Base-by-base conservation (phyloP, 805 yeast genomes). In the Metschnikowia vanudenii region DNA sequence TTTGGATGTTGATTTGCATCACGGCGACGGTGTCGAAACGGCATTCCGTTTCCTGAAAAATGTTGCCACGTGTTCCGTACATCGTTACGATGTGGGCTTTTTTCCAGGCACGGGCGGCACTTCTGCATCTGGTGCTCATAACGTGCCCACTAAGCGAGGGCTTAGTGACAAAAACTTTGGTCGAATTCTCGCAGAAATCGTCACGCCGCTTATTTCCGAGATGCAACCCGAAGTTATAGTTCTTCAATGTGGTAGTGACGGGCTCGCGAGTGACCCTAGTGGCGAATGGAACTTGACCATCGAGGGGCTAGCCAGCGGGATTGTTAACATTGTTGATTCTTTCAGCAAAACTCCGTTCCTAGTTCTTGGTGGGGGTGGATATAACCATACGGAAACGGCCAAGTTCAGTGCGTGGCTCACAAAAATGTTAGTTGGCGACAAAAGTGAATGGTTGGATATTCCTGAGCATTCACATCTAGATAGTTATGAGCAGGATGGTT, bases 361-460 rank as follows among this genome's bases (percentile, higher is more conserved):
- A 43, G 46, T 86, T 6, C 65, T 85, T 1, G 92, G 92, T 0
- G 94, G 94, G 2, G 94, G 94, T 2, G 94, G 92, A 0, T 86
- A 86, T 58, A 80, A 84, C 50, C 79, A 75, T 50, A 59, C 70
- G 2, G 82, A 84, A 49, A 73, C 80, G 20, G 81, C 89, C 0
- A 73, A 85, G 49, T 78, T 81, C 46, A 83, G 88, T 80, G 64
- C 81, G 0, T 69, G 64, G 52, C 49, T 75, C 4, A 75, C 78
- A 1, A 59, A 63, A 9, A 31, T 43, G 6, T 49, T 58, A 4
- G 54, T 60, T 11, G 52, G 58, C 3, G 54, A 51, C 13, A 45
- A 46, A 4, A 49, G 49, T 16, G 56, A 64, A 14, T 74, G 80
- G 67, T 78, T 73, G 10, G 56, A 74, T 13, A 64, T 81, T 3